These are phyloP conservation scores for Senecio squalidus DNA, from an alignment of 140 eudicot genomes.

Conservation along the genomic window DNA sequence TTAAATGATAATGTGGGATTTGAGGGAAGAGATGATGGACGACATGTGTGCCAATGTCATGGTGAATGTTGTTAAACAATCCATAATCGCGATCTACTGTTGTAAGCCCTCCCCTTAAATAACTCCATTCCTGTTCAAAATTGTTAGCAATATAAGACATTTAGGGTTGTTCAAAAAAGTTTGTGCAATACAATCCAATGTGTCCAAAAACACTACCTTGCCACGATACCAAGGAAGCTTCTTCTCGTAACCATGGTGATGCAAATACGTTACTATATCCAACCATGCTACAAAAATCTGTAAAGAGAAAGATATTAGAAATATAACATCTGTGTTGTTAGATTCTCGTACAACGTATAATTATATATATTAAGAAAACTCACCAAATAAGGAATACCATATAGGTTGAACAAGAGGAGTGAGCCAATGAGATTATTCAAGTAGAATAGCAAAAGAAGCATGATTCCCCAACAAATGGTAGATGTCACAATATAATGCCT, in stretches of 20 bases:
- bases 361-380: constrained; percentile 8
- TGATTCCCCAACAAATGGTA: constrained; percentile 49
- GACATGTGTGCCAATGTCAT: constrained; percentile 76
- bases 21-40: constrained; percentile 77
- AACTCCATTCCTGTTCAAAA: constrained; percentile 53
- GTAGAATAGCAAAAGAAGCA: constrained; percentile 41
- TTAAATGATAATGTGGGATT: constrained; percentile 64
- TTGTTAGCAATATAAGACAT: background rate
- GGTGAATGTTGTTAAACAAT: constrained; percentile 61
- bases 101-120: constrained; percentile 68
- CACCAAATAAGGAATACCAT: constrained; percentile 55
- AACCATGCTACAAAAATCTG: constrained; percentile 61
- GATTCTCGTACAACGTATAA: background rate
- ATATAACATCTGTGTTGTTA: background rate
- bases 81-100: constrained; percentile 72
- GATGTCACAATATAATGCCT: constrained; percentile 50
- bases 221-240: constrained; percentile 87
- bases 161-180: background rate
- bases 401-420: constrained; percentile 41
- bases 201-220: constrained; percentile 46
- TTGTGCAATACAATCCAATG: background rate
- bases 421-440: constrained; percentile 35
- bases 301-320: background rate
- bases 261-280: constrained; percentile 64
- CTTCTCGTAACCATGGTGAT: constrained; percentile 64